A percentile compares a stretch with the other conserved stretches of the same genome.
These are phyloP conservation scores for Monosporascus sp. DNA, from an alignment of 2,329 filamentous ascomycete species.

Conservation along the genomic window DNA sequence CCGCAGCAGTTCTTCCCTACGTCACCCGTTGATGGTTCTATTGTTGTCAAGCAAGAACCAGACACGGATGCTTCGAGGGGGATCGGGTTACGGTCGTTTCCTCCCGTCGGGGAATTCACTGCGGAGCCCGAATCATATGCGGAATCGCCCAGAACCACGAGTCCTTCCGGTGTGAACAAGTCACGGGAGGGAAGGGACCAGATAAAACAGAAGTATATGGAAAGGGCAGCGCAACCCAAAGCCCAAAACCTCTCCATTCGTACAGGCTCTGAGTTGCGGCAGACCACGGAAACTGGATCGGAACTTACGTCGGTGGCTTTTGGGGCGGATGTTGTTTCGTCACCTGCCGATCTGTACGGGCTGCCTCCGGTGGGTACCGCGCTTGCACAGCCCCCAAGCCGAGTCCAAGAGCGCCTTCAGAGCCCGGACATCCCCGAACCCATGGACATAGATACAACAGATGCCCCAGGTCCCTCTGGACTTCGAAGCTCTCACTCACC, in stretches of 20 bases:
- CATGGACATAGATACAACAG: constrained; percentile 23
- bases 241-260: constrained; percentile 15
- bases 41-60: constrained; percentile 16
- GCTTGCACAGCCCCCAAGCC: constrained; percentile 16
- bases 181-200: too few relatives aligned
- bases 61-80: constrained; percentile 8
- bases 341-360: constrained; percentile 20
- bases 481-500: constrained; percentile 25
- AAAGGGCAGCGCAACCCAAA: constrained; percentile 15
- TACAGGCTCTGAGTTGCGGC: constrained; percentile 18
- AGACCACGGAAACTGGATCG: constrained; percentile 23
- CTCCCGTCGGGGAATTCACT: constrained; percentile 10
- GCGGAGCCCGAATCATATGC: constrained; percentile 19
- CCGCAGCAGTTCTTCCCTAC: constrained; percentile 16
- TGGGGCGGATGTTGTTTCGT: constrained; percentile 3
- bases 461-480: constrained; percentile 15
- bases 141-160: constrained; percentile 3
- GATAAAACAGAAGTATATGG: constrained; percentile 9
- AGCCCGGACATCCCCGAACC: constrained; percentile 30
- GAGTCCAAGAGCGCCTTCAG: constrained; percentile 25
- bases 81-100: constrained; percentile 4
- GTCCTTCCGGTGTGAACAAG: too few relatives aligned
- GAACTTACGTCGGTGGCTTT: constrained; percentile 23
- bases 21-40: constrained; percentile 13
- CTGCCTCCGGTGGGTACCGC: constrained; percentile 24